Base-by-base conservation (phyloP, 2,329 filamentous ascomycete species). In the Neocucurbitaria cava region DNA sequence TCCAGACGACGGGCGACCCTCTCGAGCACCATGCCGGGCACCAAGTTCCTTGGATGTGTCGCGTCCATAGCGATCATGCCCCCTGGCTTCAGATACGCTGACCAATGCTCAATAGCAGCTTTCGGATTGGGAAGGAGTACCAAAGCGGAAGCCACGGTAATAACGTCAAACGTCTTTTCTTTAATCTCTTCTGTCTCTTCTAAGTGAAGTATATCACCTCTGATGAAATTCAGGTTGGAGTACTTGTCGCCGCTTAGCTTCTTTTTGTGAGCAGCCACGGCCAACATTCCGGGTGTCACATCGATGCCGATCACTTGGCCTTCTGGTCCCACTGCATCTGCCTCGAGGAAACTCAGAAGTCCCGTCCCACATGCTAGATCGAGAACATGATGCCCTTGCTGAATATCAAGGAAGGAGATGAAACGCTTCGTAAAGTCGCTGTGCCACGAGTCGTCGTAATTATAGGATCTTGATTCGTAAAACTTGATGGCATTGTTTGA, bases 331-430 rank as follows among this genome's bases (percentile, higher is more conserved):
- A 80, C 76, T 5, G 60, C 68, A n/a, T 76, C 64, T 9, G 74
- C 69, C 30, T 74, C 75, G 7, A 72, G 68, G 56, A 79, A 74
- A 1, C 73, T 75, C 15, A 80, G 65, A 0, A 81, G 71, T 5
- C 79, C 79, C 5, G 79, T 81, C 3, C 79, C 78, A 54, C 78
- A 80, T 5, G 78, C 79, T 15, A 81, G 67, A 49, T 81, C 79
- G 11, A 81, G 72, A n/a, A 81, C 62, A 20, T 72, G 52, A 46
- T 79, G 72, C 23, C 77, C 78, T 11, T 72, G 64, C n/a, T 64
- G 49, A 28, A 75, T 62, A 15, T 66, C 46, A 17, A 75, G 24
- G 26, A 70, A 55, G 21, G 74, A 66, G 8, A 74, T 61, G 54
- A 79, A 77, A 26, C 77, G 71, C 26, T 59, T 63, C 2, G 77